These are phyloP conservation scores for Fusarium falciforme DNA, from an alignment of 2,329 filamentous ascomycete genomes.

Conservation along the genomic window DNA sequence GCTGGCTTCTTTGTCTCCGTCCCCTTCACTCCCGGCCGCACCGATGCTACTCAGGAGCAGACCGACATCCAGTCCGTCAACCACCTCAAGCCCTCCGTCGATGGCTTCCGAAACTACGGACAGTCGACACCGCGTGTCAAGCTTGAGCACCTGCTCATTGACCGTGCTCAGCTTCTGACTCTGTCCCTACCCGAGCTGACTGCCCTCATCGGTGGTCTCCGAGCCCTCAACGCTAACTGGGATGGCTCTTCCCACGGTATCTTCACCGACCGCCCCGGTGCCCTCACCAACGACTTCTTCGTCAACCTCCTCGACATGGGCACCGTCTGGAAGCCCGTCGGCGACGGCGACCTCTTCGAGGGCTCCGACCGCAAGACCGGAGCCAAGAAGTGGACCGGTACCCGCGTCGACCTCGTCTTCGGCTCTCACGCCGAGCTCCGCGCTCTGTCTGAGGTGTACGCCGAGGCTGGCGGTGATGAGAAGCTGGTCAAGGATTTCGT, in stretches of 20 bases:
- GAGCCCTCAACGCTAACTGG: constrained; percentile 76
- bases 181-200: constrained; percentile 78
- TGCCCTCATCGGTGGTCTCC: constrained; percentile 77
- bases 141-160: constrained; percentile 77
- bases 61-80: constrained; percentile 74
- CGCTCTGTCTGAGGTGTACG: constrained; percentile 78
- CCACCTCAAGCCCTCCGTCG: constrained; percentile 74
- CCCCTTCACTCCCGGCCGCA: constrained; percentile 79
- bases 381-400: constrained; percentile 75
- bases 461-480: constrained; percentile 64
- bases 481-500: constrained; percentile 80
- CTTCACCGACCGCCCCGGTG: constrained; percentile 74
- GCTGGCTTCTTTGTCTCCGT: constrained; percentile 64
- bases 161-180: constrained; percentile 77
- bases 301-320: constrained; percentile 79
- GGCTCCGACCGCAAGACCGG: constrained; percentile 76
- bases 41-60: constrained; percentile 77
- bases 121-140: constrained; percentile 68
- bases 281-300: constrained; percentile 84
- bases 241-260: constrained; percentile 76
- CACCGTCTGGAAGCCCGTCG: constrained; percentile 68
- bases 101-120: constrained; percentile 86
- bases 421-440: constrained; percentile 79
- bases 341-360: constrained; percentile 67
- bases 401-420: constrained; percentile 76